A percentile compares a stretch with the other conserved stretches of the same genome.
Conservation (phyloP, 306 rosid species). For the Citrullus mucosospermus region DNA sequence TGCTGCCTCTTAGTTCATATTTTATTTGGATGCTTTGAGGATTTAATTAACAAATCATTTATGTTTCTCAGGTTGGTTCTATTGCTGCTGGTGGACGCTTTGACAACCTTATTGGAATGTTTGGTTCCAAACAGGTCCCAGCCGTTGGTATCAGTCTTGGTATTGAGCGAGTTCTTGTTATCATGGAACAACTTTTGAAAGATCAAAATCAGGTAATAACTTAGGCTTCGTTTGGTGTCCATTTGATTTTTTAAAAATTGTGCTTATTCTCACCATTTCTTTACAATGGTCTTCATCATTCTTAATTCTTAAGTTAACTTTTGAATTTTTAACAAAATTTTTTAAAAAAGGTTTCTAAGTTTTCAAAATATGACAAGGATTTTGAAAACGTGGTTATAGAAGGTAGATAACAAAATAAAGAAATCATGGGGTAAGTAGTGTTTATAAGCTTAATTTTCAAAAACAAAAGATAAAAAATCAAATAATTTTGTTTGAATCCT, state of each 20-base stretch:
- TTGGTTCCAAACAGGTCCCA: constrained; percentile 77
- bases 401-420: no score
- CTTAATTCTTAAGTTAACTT: no score
- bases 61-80: constrained; percentile 63
- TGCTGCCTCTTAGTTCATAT: neutral
- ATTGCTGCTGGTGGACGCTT: constrained; percentile 93
- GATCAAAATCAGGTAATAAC: constrained; percentile 61
- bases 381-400: no score
- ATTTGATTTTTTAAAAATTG: neutral
- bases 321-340: no score
- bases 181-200: constrained; percentile 68
- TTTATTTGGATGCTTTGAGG: neutral
- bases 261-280: no score
- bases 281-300: no score
- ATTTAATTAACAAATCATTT: neutral
- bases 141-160: constrained; percentile 98
- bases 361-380: no score
- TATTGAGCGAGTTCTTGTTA: constrained; percentile 83
- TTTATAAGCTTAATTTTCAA: no score
- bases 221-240: neutral
- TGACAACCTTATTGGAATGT: constrained; percentile 88
- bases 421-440: no score
- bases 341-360: no score
- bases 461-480: no score
- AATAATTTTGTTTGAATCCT: no score